phyloP scores from a whole-genome alignment of 371 early-diverging fungal genomes.

The Mucor velutinosus region DNA sequence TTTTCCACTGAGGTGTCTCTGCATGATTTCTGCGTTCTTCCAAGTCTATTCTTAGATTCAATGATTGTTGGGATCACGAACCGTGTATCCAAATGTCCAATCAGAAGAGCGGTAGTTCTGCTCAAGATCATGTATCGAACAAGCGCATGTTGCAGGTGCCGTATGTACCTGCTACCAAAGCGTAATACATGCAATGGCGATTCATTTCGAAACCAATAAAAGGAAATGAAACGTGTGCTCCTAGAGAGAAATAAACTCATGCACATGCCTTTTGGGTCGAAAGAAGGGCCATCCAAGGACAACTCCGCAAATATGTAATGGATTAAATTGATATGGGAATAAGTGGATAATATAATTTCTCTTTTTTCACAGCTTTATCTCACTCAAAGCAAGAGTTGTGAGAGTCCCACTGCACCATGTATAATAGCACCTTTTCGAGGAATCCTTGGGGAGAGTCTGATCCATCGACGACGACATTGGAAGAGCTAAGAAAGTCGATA shows the following conservation, averaged over 20 bases:
- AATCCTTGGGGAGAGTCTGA: conserved; percentile 15
- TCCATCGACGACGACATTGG: not conserved
- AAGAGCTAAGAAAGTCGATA: conserved; percentile 18
- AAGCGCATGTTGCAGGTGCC: too few species aligned
- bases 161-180: too few species aligned
- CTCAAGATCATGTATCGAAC: too few species aligned
- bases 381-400: not conserved
- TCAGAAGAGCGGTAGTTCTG: not conserved
- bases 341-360: not conserved
- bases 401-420: not conserved
- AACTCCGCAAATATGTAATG: not conserved
- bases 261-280: not conserved
- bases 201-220: not conserved
- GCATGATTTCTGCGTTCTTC: not conserved
- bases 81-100: not conserved
- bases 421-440: conserved; percentile 8
- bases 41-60: not conserved
- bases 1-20: not conserved
- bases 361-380: not conserved
- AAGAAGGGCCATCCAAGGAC: not conserved
- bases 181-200: too few species aligned
- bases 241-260: not conserved
- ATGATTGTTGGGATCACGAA: too few species aligned
- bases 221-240: not conserved
- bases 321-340: not conserved